Percentiles rank a stretch among this genome's conserved stretches.
Conservation (phyloP, 768 basidiomycete species). For the Collybiopsis confluens region DNA sequence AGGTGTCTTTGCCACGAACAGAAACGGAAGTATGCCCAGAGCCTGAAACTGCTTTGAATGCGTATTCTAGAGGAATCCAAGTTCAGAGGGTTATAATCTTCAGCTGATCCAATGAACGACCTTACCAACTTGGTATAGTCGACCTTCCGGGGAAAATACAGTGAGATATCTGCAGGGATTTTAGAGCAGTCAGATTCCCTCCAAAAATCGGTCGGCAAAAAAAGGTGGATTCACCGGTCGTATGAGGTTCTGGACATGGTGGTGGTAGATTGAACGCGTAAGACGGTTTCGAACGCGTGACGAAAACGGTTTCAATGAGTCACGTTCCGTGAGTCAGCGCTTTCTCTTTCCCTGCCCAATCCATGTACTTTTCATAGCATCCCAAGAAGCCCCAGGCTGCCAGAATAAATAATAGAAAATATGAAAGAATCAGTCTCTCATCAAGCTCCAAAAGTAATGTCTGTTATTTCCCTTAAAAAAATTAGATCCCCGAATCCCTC, state of each 20-base stretch:
- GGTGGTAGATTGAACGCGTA: conserved; percentile 6
- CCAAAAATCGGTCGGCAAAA: too few relatives aligned
- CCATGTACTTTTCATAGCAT: conserved; percentile 1
- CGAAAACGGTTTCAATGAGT: too few relatives aligned
- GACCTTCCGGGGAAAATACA: conserved; percentile 95
- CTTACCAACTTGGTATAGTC: conserved; percentile 97
- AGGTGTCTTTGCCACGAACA: conserved; percentile 90
- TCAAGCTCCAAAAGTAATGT: conserved; percentile 83
- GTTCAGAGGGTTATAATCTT: conserved; percentile 8
- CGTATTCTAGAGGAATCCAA: conserved; percentile 70
- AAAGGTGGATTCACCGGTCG: conserved; percentile 54
- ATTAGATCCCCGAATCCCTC: neutral
- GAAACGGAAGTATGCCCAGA: conserved; percentile 93
- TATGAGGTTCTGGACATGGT: conserved; percentile 93
- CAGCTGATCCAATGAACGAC: conserved; percentile 10
- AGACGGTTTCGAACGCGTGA: conserved; percentile 7
- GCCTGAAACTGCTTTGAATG: conserved; percentile 98
- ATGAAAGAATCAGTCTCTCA: conserved; percentile 85
- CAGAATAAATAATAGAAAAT: conserved; percentile 4
- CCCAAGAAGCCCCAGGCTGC: conserved; percentile 65
- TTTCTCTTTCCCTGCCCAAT: neutral
- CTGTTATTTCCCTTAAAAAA: conserved; percentile 22
- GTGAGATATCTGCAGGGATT: conserved; percentile 73
- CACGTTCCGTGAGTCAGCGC: too few relatives aligned
- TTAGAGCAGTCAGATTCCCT: too few relatives aligned